Evolutionary conservation across 176 grass and related monocot genomes (phyloP).

Genomic region (Raddia distichophylla): DNA sequence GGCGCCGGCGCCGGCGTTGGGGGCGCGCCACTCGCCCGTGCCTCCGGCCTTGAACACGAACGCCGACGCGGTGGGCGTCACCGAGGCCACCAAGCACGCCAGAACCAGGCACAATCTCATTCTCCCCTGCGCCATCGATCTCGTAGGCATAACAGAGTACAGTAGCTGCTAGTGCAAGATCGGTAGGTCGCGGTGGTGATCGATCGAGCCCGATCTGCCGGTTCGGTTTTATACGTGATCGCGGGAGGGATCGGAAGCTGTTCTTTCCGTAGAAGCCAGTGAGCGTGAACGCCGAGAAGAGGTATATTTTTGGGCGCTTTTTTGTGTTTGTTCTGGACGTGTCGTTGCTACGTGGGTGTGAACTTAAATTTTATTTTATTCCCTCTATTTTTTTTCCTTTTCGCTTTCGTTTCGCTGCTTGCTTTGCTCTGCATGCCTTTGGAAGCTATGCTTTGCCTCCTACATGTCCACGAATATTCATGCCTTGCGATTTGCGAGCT

Average conservation of each 20-base stretch:
- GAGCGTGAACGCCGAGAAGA: slow-evolving; percentile 35
- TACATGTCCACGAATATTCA: slow-evolving; percentile 44
- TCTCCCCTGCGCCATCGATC: slow-evolving; percentile 49
- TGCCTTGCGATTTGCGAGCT: slow-evolving; percentile 45
- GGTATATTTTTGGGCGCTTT: slow-evolving; percentile 44
- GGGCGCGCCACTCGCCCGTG: slow-evolving; percentile 61
- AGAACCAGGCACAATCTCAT: slow-evolving; percentile 28
- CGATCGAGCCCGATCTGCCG: background rate
- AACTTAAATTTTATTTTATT: background rate
- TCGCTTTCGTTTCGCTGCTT: background rate
- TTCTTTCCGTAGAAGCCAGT: slow-evolving; percentile 59
- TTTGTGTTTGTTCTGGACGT: slow-evolving; percentile 37
- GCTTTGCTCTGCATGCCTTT: background rate
- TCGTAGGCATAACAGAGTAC: too few species aligned
- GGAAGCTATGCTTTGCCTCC: slow-evolving; percentile 78
- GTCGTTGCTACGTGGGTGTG: slow-evolving; percentile 21
- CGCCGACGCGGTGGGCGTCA: slow-evolving; percentile 45
- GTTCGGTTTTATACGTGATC: slow-evolving; percentile 22
- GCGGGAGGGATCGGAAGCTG: background rate
- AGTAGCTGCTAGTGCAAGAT: background rate
- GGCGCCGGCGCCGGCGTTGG: slow-evolving; percentile 11
- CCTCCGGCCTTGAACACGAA: slow-evolving; percentile 80
- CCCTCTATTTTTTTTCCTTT: background rate
- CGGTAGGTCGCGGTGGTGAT: background rate
- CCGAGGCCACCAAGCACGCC: slow-evolving; percentile 43